A percentile compares a stretch with the other conserved stretches of the same genome.
These are phyloP conservation scores for Cercospora berteroae DNA, from an alignment of 2,329 filamentous ascomycete species.

Conservation along the genomic window DNA sequence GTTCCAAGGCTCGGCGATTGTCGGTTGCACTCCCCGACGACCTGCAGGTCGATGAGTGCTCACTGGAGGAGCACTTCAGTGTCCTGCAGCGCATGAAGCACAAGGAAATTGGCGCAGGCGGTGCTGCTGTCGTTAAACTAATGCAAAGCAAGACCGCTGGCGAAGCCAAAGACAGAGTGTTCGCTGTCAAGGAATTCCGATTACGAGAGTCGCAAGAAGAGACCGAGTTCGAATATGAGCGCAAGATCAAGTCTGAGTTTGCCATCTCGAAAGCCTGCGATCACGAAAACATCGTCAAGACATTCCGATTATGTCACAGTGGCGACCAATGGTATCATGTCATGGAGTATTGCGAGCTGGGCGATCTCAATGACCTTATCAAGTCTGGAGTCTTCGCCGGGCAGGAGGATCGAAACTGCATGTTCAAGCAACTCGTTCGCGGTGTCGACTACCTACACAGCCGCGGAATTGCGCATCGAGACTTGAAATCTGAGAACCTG, in stretches of 20 bases:
- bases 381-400: slow-evolving; percentile 64
- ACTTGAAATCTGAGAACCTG: slow-evolving; percentile 87
- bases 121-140: slow-evolving; percentile 76
- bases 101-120: slow-evolving; percentile 76
- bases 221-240: slow-evolving; percentile 67
- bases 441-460: slow-evolving; percentile 78
- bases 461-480: slow-evolving; percentile 83
- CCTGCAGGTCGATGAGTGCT: slow-evolving; percentile 42
- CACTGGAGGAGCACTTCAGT: slow-evolving; percentile 48
- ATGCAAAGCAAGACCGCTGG: slow-evolving; percentile 69
- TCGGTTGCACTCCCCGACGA: slow-evolving; percentile 35
- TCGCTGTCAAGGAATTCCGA: slow-evolving; percentile 86
- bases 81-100: slow-evolving; percentile 70
- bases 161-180: slow-evolving; percentile 48
- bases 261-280: slow-evolving; percentile 81
- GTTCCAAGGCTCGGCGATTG: slow-evolving; percentile 38
- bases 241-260: slow-evolving; percentile 89
- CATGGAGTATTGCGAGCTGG: slow-evolving; percentile 86
- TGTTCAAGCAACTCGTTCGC: slow-evolving; percentile 86
- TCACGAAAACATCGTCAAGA: slow-evolving; percentile 85
- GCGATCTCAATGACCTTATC: slow-evolving; percentile 75
- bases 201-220: slow-evolving; percentile 68
- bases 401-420: slow-evolving; percentile 67
- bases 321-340: slow-evolving; percentile 81
- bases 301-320: slow-evolving; percentile 68